Conservation (phyloP, 805 yeast species). For the Kluyveromyces nonfermentans region DNA sequence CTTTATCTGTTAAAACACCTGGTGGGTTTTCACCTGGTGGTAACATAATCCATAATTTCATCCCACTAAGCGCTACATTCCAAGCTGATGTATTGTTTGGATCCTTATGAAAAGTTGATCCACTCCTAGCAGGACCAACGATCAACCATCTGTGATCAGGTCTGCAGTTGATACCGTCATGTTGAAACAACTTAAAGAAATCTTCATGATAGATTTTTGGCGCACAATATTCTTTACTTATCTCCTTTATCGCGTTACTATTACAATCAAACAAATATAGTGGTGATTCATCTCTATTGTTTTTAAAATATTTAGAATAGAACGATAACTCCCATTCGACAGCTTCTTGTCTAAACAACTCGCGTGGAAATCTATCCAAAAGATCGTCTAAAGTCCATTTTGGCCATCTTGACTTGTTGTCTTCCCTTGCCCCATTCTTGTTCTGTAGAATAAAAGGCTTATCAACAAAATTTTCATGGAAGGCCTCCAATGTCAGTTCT, state of each 20-base stretch:
- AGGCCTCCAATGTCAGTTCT: constrained; percentile 35
- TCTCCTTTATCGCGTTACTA: constrained; percentile 51
- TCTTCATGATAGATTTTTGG: constrained; percentile 53
- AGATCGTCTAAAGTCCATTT: constrained; percentile 48
- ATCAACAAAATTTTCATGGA: constrained; percentile 37
- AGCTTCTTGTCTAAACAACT: constrained; percentile 71
- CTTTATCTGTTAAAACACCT: constrained; percentile 68
- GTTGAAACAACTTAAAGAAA: constrained; percentile 45
- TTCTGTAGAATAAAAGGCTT: constrained; percentile 56
- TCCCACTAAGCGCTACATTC: constrained; percentile 71
- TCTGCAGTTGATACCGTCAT: constrained; percentile 37
- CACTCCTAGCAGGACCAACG: constrained; percentile 72
- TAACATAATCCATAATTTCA: constrained; percentile 81
- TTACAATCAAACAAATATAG: constrained; percentile 78
- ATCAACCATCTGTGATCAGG: constrained; percentile 94
- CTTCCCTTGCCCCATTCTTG: constrained; percentile 8
- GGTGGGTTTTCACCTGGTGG: constrained; percentile 75
- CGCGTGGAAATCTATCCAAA: constrained; percentile 44
- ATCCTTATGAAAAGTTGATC: constrained; percentile 88
- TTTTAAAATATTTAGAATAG: constrained; percentile 50
- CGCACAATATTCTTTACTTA: constrained; percentile 42
- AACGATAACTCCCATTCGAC: constrained; percentile 66
- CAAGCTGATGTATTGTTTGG: constrained; percentile 89
- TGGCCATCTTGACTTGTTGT: constrained; percentile 44
- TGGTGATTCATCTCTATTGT: constrained; percentile 74